These are phyloP conservation scores for Arctium lappa DNA, from an alignment of 129 eudicot genomes.

Conservation along the genomic window DNA sequence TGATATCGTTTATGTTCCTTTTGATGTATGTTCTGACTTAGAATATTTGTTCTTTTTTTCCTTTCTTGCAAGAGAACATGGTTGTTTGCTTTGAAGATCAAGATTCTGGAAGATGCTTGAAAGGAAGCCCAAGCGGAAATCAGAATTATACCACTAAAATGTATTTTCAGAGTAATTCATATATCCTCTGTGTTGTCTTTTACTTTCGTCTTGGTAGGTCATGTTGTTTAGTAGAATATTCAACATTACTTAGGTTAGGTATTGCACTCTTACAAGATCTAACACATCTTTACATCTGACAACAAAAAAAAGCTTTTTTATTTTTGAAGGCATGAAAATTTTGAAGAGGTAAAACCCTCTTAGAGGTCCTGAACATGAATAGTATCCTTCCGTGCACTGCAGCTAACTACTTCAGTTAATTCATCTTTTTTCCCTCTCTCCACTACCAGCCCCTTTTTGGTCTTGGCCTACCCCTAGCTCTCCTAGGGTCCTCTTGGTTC, in stretches of 20 bases:
- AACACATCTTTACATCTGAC: neutral
- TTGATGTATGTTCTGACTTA: conserved; percentile 4
- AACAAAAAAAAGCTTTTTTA: no score
- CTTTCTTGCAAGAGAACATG: conserved; percentile 79
- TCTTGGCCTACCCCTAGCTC: no score
- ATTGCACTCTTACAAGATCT: neutral
- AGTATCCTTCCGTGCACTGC: no score
- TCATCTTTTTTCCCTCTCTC: no score
- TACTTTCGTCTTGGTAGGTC: neutral
- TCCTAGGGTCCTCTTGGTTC: no score
- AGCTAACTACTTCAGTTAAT: no score
- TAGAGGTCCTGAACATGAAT: no score
- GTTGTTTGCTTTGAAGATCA: conserved; percentile 90
- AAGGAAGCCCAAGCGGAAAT: conserved; percentile 61
- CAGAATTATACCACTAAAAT: conserved; percentile 60
- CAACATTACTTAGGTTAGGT: neutral
- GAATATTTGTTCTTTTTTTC: conserved; percentile 5
- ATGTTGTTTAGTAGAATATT: neutral
- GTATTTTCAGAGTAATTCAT: conserved; percentile 39
- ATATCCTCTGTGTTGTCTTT: neutral
- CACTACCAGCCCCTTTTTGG: no score
- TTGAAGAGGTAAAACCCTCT: no score
- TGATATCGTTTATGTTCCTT: neutral
- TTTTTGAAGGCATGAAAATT: no score
- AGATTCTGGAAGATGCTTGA: conserved; percentile 80